Evolutionary conservation across 2,329 filamentous ascomycete species (phyloP).

Genomic region (Lasiodiplodia citricola): DNA sequence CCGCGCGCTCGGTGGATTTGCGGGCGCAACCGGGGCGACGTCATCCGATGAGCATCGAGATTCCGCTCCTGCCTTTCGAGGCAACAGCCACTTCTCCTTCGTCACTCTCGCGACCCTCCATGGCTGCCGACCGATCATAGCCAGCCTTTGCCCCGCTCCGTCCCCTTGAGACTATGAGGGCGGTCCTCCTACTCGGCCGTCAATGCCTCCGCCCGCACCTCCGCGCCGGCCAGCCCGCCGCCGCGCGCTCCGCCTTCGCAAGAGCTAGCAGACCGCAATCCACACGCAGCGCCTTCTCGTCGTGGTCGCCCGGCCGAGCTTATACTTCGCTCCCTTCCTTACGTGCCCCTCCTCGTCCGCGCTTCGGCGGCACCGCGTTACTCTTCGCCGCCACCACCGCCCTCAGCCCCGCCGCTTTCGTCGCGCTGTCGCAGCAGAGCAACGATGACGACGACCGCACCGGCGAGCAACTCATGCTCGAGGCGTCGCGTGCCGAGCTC

Average conservation of each 20-base stretch:
- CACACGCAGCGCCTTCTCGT: conserved; percentile 16
- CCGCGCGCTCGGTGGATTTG: neutral
- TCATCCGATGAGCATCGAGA: conserved; percentile 17
- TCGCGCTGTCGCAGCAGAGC: conserved; percentile 44
- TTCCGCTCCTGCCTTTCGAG: neutral
- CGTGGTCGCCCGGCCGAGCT: neutral
- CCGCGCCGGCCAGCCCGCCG: conserved; percentile 36
- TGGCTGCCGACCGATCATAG: conserved; percentile 26
- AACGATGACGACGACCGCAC: conserved; percentile 65
- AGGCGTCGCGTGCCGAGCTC: conserved; percentile 79
- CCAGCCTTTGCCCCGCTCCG: neutral
- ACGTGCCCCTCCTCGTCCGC: conserved; percentile 21
- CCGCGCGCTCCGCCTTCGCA: conserved; percentile 32
- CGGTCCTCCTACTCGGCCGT: conserved; percentile 55
- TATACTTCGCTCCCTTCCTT: conserved; percentile 1
- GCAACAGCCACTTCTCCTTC: neutral
- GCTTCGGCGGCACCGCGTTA: neutral
- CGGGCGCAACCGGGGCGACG: conserved; percentile 11
- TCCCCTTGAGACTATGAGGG: conserved; percentile 52
- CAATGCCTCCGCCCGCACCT: conserved; percentile 53
- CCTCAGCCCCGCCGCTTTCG: conserved; percentile 63
- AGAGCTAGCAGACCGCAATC: conserved; percentile 6
- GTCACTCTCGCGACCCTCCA: neutral
- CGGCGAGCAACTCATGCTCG: conserved; percentile 84
- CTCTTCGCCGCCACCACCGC: conserved; percentile 29